A percentile compares a stretch with the other conserved stretches of the same genome.
Evolutionary conservation across 2,329 filamentous ascomycete genomes (phyloP).

Genomic region (Orbilia blumenaviensis): DNA sequence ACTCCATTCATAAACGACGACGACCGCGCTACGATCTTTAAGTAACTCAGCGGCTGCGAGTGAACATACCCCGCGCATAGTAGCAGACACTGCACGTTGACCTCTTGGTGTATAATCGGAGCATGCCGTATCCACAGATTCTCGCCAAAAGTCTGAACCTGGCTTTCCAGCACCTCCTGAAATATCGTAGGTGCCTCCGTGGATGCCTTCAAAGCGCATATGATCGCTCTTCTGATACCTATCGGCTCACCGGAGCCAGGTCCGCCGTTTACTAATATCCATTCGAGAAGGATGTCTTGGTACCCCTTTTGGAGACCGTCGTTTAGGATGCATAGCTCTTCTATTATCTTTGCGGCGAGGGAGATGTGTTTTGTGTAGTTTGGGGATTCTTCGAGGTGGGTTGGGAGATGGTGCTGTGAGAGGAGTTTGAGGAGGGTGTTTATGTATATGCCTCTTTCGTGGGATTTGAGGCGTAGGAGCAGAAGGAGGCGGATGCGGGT

Average conservation of each 20-base stretch:
- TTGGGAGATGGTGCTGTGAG: constrained; percentile 63
- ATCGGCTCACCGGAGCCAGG: constrained; percentile 72
- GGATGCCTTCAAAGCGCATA: constrained; percentile 68
- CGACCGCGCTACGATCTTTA: constrained; percentile 76
- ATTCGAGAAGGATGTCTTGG: constrained; percentile 69
- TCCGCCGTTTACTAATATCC: constrained; percentile 72
- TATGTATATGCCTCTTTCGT: constrained; percentile 64
- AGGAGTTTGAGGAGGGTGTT: constrained; percentile 63
- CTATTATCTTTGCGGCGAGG: constrained; percentile 34
- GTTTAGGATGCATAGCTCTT: constrained; percentile 42
- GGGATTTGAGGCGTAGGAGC: constrained; percentile 60
- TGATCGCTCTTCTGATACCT: constrained; percentile 73
- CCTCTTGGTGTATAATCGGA: constrained; percentile 87
- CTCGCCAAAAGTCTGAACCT: constrained; percentile 72
- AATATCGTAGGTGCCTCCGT: constrained; percentile 59
- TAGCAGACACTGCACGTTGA: constrained; percentile 80
- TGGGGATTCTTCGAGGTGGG: constrained; percentile 31
- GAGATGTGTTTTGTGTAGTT: constrained; percentile 32
- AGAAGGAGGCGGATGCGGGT: constrained; percentile 60
- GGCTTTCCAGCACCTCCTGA: constrained; percentile 41
- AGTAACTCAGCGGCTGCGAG: constrained; percentile 71
- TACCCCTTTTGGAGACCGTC: constrained; percentile 59
- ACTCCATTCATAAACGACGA: constrained; percentile 78
- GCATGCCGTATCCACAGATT: constrained; percentile 86
- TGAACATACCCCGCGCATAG: constrained; percentile 80